phyloP scores from a whole-genome alignment of 176 grass and related monocot species.

The Melocanna baccifera region DNA sequence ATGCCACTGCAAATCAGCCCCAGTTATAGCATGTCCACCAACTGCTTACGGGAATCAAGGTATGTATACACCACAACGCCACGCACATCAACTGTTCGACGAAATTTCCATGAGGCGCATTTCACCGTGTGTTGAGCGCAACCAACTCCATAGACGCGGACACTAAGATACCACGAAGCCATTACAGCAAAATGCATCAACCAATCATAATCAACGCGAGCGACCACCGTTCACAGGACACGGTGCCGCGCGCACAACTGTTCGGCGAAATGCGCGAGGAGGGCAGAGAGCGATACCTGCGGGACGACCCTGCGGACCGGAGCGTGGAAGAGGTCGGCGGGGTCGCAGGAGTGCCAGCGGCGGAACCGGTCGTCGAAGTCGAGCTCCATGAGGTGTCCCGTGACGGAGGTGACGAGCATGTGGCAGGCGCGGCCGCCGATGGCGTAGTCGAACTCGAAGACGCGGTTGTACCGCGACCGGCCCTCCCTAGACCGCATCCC shows the following conservation, averaged over 20 bases:
- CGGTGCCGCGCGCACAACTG: background rate
- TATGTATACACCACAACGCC: background rate
- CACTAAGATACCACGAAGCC: background rate
- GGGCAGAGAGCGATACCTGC: conserved; percentile 40
- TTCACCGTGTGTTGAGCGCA: background rate
- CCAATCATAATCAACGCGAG: background rate
- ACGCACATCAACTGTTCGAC: background rate
- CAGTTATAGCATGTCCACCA: background rate
- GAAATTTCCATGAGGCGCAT: background rate
- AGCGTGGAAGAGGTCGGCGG: conserved; percentile 69
- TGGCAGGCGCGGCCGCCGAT: conserved; percentile 53
- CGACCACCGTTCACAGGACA: background rate
- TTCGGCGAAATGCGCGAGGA: conserved; percentile 6
- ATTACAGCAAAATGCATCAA: background rate
- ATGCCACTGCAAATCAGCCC: background rate
- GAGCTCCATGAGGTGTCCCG: conserved; percentile 96
- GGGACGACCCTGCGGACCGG: conserved; percentile 81
- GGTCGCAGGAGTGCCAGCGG: conserved; percentile 89
- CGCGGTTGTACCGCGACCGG: conserved; percentile 77
- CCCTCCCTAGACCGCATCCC: conserved; percentile 65
- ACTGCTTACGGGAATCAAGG: background rate
- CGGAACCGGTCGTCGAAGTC: conserved; percentile 88
- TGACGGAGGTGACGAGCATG: conserved; percentile 95
- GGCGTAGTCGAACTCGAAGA: conserved; percentile 85
- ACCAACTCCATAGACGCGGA: background rate